Evolutionary conservation across 108 stramenopile species (phyloP).

Genomic region (Aureococcus anophagefferens): DNA sequence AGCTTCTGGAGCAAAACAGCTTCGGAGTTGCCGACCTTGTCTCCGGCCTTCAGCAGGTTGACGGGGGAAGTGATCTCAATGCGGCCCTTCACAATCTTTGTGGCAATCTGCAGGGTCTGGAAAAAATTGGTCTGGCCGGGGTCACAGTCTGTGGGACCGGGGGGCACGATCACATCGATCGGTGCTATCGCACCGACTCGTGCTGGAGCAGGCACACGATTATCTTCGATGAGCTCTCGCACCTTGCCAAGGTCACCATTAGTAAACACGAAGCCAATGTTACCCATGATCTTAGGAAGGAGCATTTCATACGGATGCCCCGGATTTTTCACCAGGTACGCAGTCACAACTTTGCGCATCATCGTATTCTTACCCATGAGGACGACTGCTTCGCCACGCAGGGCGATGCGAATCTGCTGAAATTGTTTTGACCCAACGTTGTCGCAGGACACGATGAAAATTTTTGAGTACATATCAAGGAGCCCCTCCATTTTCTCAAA

Average conservation of each 20-base stretch:
- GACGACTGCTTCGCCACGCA: slow-evolving; percentile 43
- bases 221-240: slow-evolving; percentile 65
- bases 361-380: slow-evolving; percentile 55
- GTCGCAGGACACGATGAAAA: slow-evolving; percentile 50
- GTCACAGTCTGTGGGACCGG: slow-evolving; percentile 97
- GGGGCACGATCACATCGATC: slow-evolving; percentile 80
- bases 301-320: slow-evolving; percentile 71
- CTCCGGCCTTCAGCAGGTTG: slow-evolving; percentile 75
- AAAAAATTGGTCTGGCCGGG: slow-evolving; percentile 99
- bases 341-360: slow-evolving; percentile 90
- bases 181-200: slow-evolving; percentile 89
- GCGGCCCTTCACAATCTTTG: slow-evolving; percentile 90
- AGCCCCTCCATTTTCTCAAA: slow-evolving; percentile 64
- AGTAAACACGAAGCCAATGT: slow-evolving; percentile 99
- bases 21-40: slow-evolving; percentile 83
- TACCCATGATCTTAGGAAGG: slow-evolving; percentile 68
- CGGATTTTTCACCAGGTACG: slow-evolving; percentile 80
- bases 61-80: slow-evolving; percentile 97
- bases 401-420: slow-evolving; percentile 47
- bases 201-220: slow-evolving; percentile 93
- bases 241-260: slow-evolving; percentile 85
- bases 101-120: slow-evolving; percentile 97
- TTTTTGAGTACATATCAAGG: slow-evolving; percentile 52
- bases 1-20: slow-evolving; percentile 91
- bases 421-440: slow-evolving; percentile 61